phyloP scores from a whole-genome alignment of 1,284 basidiomycete species.

The Cutaneotrichosporon sp. region DNA sequence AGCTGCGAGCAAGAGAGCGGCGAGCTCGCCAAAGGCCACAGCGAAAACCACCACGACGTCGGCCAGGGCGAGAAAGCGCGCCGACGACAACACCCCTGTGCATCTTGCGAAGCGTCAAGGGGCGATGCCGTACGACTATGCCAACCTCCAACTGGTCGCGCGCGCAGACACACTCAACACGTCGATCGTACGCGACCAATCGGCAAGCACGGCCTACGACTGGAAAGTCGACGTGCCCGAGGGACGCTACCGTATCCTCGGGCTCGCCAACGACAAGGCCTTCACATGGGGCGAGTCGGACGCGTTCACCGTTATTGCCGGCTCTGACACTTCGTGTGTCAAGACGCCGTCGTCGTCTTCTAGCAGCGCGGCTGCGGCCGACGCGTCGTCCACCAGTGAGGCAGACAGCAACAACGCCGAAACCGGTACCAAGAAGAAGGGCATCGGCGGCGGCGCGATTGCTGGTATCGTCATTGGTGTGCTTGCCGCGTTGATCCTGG shows the following conservation, averaged over 20 bases:
- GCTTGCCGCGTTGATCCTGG: conserved; percentile 26
- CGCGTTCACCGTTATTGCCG: conserved; percentile 28
- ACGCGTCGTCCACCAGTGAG: conserved; percentile 4
- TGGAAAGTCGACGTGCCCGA: conserved; percentile 27
- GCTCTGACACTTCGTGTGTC: conserved; percentile 29
- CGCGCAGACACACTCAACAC: conserved; percentile 20
- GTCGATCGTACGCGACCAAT: conserved; percentile 19
- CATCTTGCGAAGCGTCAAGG: not conserved
- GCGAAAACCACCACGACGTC: not conserved
- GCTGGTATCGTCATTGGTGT: conserved; percentile 40
- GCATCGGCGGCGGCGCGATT: conserved; percentile 33
- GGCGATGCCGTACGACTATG: not conserved
- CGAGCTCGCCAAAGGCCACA: not conserved
- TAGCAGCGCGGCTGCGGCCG: not conserved
- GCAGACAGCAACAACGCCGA: not conserved
- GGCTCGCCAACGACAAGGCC: conserved; percentile 15
- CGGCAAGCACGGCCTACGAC: conserved; percentile 19
- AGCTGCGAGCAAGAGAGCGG: not conserved
- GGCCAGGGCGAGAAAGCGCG: not conserved
- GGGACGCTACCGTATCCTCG: conserved; percentile 34
- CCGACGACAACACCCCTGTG: no score
- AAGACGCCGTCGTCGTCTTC: not conserved
- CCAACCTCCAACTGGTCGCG: not conserved
- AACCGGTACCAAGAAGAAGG: conserved; percentile 4
- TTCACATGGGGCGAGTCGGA: not conserved